These are phyloP conservation scores for Fusarium tricinctum DNA, from an alignment of 2,329 filamentous ascomycete species.

Conservation along the genomic window DNA sequence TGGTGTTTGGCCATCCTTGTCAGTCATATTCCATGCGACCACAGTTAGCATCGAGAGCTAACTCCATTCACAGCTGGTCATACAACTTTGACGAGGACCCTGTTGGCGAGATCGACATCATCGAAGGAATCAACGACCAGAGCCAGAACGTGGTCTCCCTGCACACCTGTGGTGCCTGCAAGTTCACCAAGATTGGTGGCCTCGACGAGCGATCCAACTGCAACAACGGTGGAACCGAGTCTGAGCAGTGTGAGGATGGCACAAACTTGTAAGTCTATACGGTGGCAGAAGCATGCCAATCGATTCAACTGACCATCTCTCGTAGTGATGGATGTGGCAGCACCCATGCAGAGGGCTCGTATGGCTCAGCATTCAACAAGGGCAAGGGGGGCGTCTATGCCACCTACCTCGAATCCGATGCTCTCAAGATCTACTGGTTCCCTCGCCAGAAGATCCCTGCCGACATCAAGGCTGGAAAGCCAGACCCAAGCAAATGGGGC, in stretches of 20 bases:
- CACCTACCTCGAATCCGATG: constrained; percentile 75
- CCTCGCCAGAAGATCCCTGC: constrained; percentile 70
- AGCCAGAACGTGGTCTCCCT: constrained; percentile 71
- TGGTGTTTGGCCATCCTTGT: constrained; percentile 43
- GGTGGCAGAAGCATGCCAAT: accelerated
- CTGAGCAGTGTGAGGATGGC: constrained; percentile 38
- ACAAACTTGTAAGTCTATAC: constrained; percentile 13
- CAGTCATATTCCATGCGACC: not conserved
- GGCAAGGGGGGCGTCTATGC: constrained; percentile 75
- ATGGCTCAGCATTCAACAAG: constrained; percentile 17
- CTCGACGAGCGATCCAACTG: constrained; percentile 61
- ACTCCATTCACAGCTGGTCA: constrained; percentile 3
- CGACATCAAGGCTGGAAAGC: constrained; percentile 69
- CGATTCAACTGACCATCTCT: not conserved
- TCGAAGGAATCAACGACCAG: constrained; percentile 77
- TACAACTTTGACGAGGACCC: constrained; percentile 36
- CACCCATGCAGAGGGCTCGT: constrained; percentile 13
- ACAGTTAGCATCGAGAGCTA: not conserved
- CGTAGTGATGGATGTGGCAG: constrained; percentile 20
- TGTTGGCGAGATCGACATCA: constrained; percentile 78
- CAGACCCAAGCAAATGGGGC: constrained; percentile 75
- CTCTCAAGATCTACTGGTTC: constrained; percentile 84
- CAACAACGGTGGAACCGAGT: constrained; percentile 57
- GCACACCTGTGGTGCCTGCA: constrained; percentile 68
- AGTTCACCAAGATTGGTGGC: constrained; percentile 59